Base-by-base conservation (phyloP, 1,139 yeast genomes). In the Pneumocystis carinii region DNA sequence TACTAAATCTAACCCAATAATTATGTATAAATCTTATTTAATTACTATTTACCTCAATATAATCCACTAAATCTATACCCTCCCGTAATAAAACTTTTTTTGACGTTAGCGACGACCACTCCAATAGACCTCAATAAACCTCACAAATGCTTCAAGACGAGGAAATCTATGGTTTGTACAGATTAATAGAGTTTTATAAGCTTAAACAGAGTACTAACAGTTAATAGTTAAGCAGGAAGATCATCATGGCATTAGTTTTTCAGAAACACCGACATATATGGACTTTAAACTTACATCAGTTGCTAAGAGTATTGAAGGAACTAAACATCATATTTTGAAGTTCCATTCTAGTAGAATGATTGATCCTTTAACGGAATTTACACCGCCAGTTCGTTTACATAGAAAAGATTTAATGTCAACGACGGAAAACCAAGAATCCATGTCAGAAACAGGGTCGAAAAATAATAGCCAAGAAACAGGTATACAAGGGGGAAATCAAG, bases 401-500 rank as follows among this genome's bases (percentile, higher is more conserved):
- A 19, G 55, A 14, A 19, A 14, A 24, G 55, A 48, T 12, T 32
- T 15, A 6, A 41, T 24, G 55, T 27, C 32, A 24, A 12, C 29
- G 6, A 7, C n/a, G 14, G 55, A 17, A 41, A 41, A 12, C 1
- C 27, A 41, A 19, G 53, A 41, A 17, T 41, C 53, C 1, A 6
- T 8, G 19, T 17, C 53, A 41, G 53, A 41, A 41, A 41, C 27
- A 7, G 27, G 53, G 1, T 41, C 53, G 10, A 41, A 41, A 41
- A 41, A 41, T 24, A 12, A 27, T 12, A 10, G 15, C 10, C n/a
- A 19, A 24, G 55, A 12, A 1, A 24, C 55, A 19, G 97, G 96
- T 0, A 97, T 97, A 0, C 96, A 89, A 74, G 96, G 96, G 17
- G 94, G 95, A 27, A 95, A 94, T 0, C 79, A 95, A 68, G 83